These are phyloP conservation scores for Peronospora tabacina DNA, from an alignment of 352 stramenopile genomes.

Conservation along the genomic window DNA sequence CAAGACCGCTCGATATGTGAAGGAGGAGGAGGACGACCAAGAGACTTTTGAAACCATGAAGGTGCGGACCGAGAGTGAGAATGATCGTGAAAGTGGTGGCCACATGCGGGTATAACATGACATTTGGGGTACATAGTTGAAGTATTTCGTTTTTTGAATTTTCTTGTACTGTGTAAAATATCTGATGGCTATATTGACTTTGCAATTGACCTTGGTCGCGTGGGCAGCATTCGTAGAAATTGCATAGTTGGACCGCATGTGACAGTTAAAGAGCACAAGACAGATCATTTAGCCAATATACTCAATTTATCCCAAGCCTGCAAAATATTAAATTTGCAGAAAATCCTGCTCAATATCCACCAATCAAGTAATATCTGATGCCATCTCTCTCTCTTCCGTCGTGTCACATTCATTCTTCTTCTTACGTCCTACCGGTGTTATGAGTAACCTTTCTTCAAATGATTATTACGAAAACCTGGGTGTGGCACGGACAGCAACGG, in stretches of 20 bases:
- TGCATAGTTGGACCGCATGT: background rate
- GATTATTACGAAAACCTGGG: slow-evolving; percentile 87
- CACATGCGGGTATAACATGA: slow-evolving; percentile 35
- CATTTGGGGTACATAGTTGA: slow-evolving; percentile 5
- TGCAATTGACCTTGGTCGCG: background rate
- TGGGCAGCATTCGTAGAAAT: background rate
- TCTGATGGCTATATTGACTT: slow-evolving; percentile 1
- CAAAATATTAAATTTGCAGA: no score
- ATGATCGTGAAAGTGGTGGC: slow-evolving; percentile 33
- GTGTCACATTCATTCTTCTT: slow-evolving; percentile 1
- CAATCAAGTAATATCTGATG: slow-evolving; percentile 4
- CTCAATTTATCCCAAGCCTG: no score
- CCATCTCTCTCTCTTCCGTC: slow-evolving; percentile 15
- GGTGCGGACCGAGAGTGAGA: slow-evolving; percentile 64
- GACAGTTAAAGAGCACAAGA: background rate
- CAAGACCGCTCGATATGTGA: slow-evolving; percentile 61
- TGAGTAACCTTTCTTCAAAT: slow-evolving; percentile 50
- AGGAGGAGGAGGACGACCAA: slow-evolving; percentile 61
- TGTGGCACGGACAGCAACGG: slow-evolving; percentile 49
- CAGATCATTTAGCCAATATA: no score
- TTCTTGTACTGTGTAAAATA: slow-evolving; percentile 11
- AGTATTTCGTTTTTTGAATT: slow-evolving; percentile 9
- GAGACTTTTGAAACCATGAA: slow-evolving; percentile 76
- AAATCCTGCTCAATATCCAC: slow-evolving; percentile 3
- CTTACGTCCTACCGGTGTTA: slow-evolving; percentile 2